Percentiles rank a stretch among this genome's conserved stretches.
Conservation (phyloP, 768 basidiomycete genomes). For the Fomitopsis pulvina region DNA sequence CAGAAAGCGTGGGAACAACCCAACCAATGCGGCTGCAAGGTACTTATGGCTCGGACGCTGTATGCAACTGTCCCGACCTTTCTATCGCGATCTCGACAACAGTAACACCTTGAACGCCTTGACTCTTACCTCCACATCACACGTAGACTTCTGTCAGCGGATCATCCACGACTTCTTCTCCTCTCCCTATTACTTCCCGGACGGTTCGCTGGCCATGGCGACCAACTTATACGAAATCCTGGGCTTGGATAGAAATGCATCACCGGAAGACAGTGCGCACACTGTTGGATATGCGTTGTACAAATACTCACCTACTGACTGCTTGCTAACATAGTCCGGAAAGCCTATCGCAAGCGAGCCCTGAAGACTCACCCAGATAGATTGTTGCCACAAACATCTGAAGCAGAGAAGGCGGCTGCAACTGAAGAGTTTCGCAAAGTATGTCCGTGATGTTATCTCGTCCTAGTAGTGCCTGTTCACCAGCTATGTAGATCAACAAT, state of each 20-base stretch:
- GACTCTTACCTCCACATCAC: not conserved
- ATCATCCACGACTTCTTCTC: not conserved
- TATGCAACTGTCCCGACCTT: not conserved
- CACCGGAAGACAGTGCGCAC: conserved; percentile 60
- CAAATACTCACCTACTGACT: too few relatives aligned
- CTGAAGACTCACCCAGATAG: conserved; percentile 74
- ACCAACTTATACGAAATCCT: conserved; percentile 54
- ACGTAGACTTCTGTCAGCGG: too few relatives aligned
- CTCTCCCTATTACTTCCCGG: not conserved
- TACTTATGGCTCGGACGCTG: not conserved
- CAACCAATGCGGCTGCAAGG: not conserved
- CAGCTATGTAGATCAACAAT: conserved; percentile 54
- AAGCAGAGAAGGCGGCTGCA: conserved; percentile 49
- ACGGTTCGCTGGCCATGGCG: conserved; percentile 3
- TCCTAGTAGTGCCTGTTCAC: not conserved
- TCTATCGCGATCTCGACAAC: not conserved
- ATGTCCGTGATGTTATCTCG: conserved; percentile 15
- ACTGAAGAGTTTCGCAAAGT: conserved; percentile 53
- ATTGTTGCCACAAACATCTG: conserved; percentile 46
- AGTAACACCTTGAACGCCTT: not conserved
- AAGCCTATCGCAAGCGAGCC: conserved; percentile 70
- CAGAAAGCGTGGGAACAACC: too few relatives aligned
- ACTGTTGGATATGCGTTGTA: not conserved
- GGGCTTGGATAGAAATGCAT: conserved; percentile 45
- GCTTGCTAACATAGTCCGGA: conserved; percentile 46